Evolutionary conservation across 2,329 filamentous ascomycete genomes (phyloP).

Genomic region (Sarocladiaceae sp.): DNA sequence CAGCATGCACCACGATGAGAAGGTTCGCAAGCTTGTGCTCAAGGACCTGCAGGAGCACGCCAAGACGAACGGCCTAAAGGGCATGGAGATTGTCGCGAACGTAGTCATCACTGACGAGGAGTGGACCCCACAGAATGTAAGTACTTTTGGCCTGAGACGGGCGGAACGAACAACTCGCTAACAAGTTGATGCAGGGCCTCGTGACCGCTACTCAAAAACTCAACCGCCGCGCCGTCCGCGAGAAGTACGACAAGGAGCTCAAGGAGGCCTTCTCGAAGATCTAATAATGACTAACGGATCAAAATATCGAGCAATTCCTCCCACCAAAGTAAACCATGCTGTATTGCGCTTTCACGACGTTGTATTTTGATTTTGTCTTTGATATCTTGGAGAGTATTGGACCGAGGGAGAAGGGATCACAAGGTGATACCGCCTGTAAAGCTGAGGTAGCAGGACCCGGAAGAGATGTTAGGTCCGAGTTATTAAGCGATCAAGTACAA

Average conservation of each 20-base stretch:
- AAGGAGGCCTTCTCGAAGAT: conserved; percentile 30
- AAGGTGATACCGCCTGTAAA: conserved; percentile 8
- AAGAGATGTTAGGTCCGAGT: not conserved
- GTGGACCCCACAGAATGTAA: conserved; percentile 80
- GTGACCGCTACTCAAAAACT: conserved; percentile 58
- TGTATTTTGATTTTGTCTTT: not conserved
- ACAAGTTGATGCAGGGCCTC: conserved; percentile 39
- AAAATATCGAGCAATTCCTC: no score
- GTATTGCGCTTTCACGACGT: not conserved
- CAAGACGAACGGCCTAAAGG: conserved; percentile 57
- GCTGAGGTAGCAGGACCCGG: not conserved
- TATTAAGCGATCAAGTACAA: no score
- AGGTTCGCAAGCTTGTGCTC: conserved; percentile 53
- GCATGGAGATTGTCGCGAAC: conserved; percentile 69
- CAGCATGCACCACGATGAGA: conserved; percentile 60
- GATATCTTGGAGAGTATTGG: conserved; percentile 2
- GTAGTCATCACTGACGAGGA: conserved; percentile 78
- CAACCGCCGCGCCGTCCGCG: conserved; percentile 46
- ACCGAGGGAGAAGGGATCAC: not conserved
- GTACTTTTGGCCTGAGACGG: conserved; percentile 26
- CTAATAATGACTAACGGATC: conserved; percentile 2
- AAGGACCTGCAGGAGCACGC: conserved; percentile 64
- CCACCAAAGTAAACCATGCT: no score
- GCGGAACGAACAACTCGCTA: not conserved
- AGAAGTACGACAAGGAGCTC: conserved; percentile 46